Evolutionary conservation across 1,139 yeast genomes (phyloP).

Genomic region (Candida glucosophila): DNA sequence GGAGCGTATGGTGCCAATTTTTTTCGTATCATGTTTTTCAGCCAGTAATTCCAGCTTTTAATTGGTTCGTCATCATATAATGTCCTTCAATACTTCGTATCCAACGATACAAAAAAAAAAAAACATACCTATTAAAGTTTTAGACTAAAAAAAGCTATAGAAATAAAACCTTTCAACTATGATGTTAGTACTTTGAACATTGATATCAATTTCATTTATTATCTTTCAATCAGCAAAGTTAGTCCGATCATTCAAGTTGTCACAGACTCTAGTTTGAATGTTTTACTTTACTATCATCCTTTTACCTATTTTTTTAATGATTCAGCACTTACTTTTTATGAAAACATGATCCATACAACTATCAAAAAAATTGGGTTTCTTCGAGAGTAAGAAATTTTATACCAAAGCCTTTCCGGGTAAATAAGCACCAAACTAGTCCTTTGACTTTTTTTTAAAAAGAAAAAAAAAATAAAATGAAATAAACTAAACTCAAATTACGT

Average conservation of each 20-base stretch:
- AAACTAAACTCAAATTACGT: too few species aligned
- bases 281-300: too few species aligned
- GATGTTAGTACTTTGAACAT: constrained; percentile 1
- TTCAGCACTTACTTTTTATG: not conserved
- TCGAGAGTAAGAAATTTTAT: too few species aligned
- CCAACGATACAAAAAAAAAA: constrained; percentile 13
- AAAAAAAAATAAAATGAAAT: too few species aligned
- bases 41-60: constrained; percentile 99
- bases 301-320: too few species aligned
- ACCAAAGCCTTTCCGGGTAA: too few species aligned
- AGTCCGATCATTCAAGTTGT: constrained; percentile 66
- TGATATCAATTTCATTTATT: not conserved
- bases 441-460: too few species aligned
- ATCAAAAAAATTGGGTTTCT: too few species aligned
- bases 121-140: constrained; percentile 10
- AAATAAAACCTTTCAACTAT: constrained; percentile 81
- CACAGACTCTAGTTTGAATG: constrained; percentile 89
- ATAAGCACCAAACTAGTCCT: too few species aligned
- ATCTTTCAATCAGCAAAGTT: constrained; percentile 20
- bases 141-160: constrained; percentile 9
- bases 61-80: constrained; percentile 69
- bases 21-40: constrained; percentile 83
- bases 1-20: constrained; percentile 60
- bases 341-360: too few species aligned
- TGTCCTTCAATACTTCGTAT: constrained; percentile 2